A percentile compares a stretch with the other conserved stretches of the same genome.
These are phyloP conservation scores for Micractinium sp. DNA, from an alignment of 139 green algal genomes.

Conservation along the genomic window DNA sequence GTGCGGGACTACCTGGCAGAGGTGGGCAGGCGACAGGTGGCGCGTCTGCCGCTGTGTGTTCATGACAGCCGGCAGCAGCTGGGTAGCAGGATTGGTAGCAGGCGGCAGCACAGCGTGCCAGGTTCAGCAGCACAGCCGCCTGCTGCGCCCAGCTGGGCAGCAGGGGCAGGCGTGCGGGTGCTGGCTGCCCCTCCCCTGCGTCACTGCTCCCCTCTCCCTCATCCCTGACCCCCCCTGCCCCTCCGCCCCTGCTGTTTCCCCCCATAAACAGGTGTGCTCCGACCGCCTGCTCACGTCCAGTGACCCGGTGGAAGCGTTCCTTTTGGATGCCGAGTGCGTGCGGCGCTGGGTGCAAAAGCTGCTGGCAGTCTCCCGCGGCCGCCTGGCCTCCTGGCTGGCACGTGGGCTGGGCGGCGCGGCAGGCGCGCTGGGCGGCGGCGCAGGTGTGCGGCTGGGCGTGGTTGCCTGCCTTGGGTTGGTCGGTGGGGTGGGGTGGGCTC, in stretches of 20 bases:
- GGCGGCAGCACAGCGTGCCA: not conserved
- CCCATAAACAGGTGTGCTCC: slow-evolving; percentile 34
- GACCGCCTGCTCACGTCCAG: slow-evolving; percentile 47
- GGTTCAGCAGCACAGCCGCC: too few relatives aligned
- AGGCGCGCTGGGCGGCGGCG: not conserved
- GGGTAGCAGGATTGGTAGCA: too few relatives aligned
- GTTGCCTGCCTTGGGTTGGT: not conserved
- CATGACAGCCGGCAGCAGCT: too few relatives aligned
- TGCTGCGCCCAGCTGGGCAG: not conserved
- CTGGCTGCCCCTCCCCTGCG: not conserved
- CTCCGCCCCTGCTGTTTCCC: too few relatives aligned
- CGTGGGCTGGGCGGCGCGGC: slow-evolving; percentile 7
- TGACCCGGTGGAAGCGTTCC: slow-evolving; percentile 62
- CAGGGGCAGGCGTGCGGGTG: not conserved
- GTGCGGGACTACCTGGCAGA: slow-evolving; percentile 69
- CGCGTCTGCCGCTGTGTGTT: too few relatives aligned
- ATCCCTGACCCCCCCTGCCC: not conserved
- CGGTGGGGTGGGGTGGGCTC: not conserved
- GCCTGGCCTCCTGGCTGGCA: slow-evolving; percentile 24
- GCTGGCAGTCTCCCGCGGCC: slow-evolving; percentile 30
- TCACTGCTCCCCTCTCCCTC: not conserved
- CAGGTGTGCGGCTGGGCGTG: not conserved
- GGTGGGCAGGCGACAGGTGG: slow-evolving; percentile 37
- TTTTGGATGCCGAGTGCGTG: slow-evolving; percentile 68
- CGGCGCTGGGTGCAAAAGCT: slow-evolving; percentile 42